Conservation (phyloP, 2,329 filamentous ascomycete species). For the Paraconiothyrium sp. region DNA sequence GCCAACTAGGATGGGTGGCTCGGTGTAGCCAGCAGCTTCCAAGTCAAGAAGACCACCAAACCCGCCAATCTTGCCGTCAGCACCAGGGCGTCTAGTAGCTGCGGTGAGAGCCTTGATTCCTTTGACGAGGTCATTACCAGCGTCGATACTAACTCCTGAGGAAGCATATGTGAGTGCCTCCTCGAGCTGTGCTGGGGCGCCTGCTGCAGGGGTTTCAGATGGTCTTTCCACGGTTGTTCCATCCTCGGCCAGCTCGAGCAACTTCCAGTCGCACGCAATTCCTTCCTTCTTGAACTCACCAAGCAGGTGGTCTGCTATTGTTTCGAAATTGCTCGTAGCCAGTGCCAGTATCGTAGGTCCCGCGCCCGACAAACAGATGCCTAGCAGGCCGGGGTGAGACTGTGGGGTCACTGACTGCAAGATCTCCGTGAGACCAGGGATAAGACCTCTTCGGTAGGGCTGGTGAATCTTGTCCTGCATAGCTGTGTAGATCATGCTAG, state of each 20-base stretch:
- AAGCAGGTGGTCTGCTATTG: conserved; percentile 84
- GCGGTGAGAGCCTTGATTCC: conserved; percentile 91
- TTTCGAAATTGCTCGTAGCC: conserved; percentile 87
- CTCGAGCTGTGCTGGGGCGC: conserved; percentile 26
- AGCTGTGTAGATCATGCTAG: conserved; percentile 92
- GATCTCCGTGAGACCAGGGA: conserved; percentile 90
- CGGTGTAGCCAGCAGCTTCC: conserved; percentile 74
- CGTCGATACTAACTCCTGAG: conserved; percentile 93
- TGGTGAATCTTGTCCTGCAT: conserved; percentile 99
- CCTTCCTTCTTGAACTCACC: conserved; percentile 74
- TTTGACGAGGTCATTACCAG: conserved; percentile 90
- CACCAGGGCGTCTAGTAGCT: conserved; percentile 83
- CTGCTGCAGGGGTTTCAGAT: conserved; percentile 21
- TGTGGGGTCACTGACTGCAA: conserved; percentile 89
- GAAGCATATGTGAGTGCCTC: conserved; percentile 82
- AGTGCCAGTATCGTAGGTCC: conserved; percentile 94
- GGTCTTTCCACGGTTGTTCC: conserved; percentile 55
- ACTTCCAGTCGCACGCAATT: conserved; percentile 84
- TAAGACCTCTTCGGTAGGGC: conserved; percentile 89
- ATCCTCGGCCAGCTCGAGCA: conserved; percentile 88
- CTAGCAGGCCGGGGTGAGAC: conserved; percentile 86
- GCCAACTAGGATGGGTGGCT: conserved; percentile 84
- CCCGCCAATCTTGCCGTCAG: conserved; percentile 92
- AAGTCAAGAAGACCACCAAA: conserved; percentile 92
- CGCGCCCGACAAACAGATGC: conserved; percentile 93